Evolutionary conservation across 306 rosid genomes (phyloP).

Genomic region (Trifolium repens): DNA sequence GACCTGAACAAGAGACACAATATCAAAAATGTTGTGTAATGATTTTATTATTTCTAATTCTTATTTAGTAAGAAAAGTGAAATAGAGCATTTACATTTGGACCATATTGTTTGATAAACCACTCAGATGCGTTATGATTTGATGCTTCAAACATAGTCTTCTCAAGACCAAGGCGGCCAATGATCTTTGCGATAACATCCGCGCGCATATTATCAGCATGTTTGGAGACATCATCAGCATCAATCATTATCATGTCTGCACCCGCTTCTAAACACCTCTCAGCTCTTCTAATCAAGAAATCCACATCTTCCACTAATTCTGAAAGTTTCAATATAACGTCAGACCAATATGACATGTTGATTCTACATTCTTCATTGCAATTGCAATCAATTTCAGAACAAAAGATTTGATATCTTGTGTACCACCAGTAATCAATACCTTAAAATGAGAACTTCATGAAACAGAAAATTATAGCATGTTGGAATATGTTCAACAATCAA

Average conservation of each 20-base stretch:
- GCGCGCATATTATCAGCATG: conserved; percentile 67
- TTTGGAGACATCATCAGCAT: conserved; percentile 73
- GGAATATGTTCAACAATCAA: background rate
- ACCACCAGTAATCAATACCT: background rate
- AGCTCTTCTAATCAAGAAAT: conserved; percentile 82
- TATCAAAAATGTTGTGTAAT: background rate
- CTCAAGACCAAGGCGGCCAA: conserved; percentile 93
- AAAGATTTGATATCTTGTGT: conserved; percentile 11
- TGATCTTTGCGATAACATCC: conserved; percentile 79
- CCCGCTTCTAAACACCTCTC: conserved; percentile 98
- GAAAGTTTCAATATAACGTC: conserved; percentile 1
- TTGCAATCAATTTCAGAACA: background rate
- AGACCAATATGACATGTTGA: conserved; percentile 13
- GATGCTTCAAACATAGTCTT: conserved; percentile 95
- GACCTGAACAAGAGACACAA: conserved; percentile 57
- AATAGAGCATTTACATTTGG: conserved; percentile 62
- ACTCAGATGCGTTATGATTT: conserved; percentile 75
- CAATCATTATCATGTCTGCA: conserved; percentile 93
- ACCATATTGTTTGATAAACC: conserved; percentile 88
- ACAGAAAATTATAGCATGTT: conserved; percentile 1
- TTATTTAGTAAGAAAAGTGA: background rate
- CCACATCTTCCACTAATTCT: conserved; percentile 90
- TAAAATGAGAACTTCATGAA: background rate
- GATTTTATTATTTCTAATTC: background rate
- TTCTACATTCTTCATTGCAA: too few species aligned